phyloP scores from a whole-genome alignment of 1,284 basidiomycete genomes.

The Xerocomus nothofagi region DNA sequence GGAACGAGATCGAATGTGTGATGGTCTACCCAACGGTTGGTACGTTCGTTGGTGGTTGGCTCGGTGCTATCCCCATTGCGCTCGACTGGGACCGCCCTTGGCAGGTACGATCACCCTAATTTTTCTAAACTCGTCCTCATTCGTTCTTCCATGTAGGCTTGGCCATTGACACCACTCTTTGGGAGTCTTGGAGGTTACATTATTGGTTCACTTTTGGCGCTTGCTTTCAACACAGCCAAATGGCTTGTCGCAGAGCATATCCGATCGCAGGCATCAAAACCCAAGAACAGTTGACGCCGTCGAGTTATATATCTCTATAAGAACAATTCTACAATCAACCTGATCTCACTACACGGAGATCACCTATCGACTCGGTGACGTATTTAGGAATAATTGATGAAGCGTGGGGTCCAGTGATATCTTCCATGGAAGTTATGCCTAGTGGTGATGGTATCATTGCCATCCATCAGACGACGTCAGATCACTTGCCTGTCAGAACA shows the following conservation, averaged over 20 bases:
- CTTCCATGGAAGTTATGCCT: slow-evolving; percentile 75
- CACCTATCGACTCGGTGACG: slow-evolving; percentile 77
- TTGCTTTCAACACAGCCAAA: slow-evolving; percentile 47
- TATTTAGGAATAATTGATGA: slow-evolving; percentile 77
- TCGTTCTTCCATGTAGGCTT: slow-evolving; percentile 50
- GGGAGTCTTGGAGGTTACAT: slow-evolving; percentile 71
- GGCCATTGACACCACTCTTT: slow-evolving; percentile 76
- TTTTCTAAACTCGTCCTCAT: not conserved
- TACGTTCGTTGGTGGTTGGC: slow-evolving; percentile 74
- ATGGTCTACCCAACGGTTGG: slow-evolving; percentile 80
- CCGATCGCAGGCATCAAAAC: slow-evolving; percentile 15
- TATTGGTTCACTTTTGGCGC: slow-evolving; percentile 56
- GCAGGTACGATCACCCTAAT: slow-evolving; percentile 63
- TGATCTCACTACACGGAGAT: slow-evolving; percentile 49
- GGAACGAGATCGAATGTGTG: slow-evolving; percentile 69
- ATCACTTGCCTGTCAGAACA: slow-evolving; percentile 83
- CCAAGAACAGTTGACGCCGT: slow-evolving; percentile 19
- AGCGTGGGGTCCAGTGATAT: slow-evolving; percentile 70
- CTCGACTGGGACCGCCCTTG: slow-evolving; percentile 96
- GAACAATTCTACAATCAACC: slow-evolving; percentile 21
- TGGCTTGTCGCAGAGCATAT: slow-evolving; percentile 44
- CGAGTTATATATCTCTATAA: slow-evolving; percentile 7
- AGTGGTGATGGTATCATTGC: slow-evolving; percentile 6
- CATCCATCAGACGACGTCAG: slow-evolving; percentile 4
- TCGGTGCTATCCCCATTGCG: slow-evolving; percentile 78